A percentile compares a stretch with the other conserved stretches of the same genome.
These are phyloP conservation scores for Yarrowia sp. DNA, from an alignment of 805 yeast species.

Conservation along the genomic window DNA sequence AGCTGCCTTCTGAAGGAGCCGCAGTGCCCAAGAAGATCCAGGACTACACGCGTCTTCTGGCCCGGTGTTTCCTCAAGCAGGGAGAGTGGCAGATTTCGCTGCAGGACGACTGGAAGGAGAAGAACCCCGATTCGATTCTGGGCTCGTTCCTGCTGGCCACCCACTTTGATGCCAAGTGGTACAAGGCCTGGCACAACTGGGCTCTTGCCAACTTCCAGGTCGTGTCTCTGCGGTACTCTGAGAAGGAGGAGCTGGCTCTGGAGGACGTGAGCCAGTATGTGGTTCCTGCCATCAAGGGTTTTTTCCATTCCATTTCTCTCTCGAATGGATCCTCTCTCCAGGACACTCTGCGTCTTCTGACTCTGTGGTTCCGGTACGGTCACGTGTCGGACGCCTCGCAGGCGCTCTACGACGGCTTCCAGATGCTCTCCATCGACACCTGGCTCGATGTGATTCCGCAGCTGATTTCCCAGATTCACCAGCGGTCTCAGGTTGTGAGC, in stretches of 20 bases:
- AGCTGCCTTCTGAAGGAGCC: conserved; percentile 73
- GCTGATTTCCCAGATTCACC: conserved; percentile 93
- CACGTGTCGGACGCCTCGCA: conserved; percentile 89
- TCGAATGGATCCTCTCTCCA: conserved; percentile 88
- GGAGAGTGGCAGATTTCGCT: conserved; percentile 97
- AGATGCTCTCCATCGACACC: conserved; percentile 84
- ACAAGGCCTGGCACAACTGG: conserved; percentile 99
- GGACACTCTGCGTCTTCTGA: conserved; percentile 86
- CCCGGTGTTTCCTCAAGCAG: conserved; percentile 94
- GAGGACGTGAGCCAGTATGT: conserved; percentile 65
- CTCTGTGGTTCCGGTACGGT: conserved; percentile 96
- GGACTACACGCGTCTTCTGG: conserved; percentile 82
- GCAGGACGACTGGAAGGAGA: conserved; percentile 73
- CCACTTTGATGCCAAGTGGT: conserved; percentile 91
- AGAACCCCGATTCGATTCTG: conserved; percentile 77
- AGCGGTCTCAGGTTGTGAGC: conserved; percentile 85
- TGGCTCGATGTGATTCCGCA: conserved; percentile 98
- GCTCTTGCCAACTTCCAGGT: conserved; percentile 98
- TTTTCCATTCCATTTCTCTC: conserved; percentile 90
- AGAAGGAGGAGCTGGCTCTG: conserved; percentile 43
- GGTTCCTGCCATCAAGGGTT: conserved; percentile 94
- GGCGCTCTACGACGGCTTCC: conserved; percentile 89
- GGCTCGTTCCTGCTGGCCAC: conserved; percentile 94
- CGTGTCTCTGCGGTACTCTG: conserved; percentile 61
- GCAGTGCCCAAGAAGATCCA: conserved; percentile 78